Percentiles rank a stretch among this genome's conserved stretches.
These are phyloP conservation scores for Trametes cubensis DNA, from an alignment of 768 basidiomycete genomes.

Conservation along the genomic window DNA sequence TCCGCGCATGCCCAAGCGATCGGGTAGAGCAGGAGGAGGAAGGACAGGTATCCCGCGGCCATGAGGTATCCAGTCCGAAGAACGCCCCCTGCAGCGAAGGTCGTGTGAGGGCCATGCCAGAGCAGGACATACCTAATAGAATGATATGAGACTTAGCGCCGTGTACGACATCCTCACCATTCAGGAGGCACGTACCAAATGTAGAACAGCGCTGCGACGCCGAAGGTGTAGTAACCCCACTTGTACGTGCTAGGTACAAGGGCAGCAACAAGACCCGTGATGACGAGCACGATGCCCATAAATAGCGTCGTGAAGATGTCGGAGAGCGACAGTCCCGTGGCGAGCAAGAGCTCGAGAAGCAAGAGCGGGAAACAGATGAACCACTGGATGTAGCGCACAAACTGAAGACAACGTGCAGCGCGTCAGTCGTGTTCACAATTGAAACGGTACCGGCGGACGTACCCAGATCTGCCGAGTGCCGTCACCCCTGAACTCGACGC, in stretches of 20 bases:
- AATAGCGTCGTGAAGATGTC: constrained; percentile 49
- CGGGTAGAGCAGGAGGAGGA: constrained; percentile 61
- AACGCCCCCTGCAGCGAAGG: constrained; percentile 30
- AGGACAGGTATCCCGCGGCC: constrained; percentile 49
- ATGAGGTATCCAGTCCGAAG: constrained; percentile 35
- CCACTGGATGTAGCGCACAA: constrained; percentile 55
- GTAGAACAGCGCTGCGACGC: constrained; percentile 47
- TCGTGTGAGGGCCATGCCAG: constrained; percentile 30
- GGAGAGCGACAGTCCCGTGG: constrained; percentile 48
- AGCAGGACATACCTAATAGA: constrained; percentile 36
- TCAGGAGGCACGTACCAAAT: constrained; percentile 29
- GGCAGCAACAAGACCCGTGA: constrained; percentile 49
- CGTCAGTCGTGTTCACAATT: background rate
- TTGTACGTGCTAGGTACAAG: constrained; percentile 54
- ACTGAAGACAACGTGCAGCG: constrained; percentile 32
- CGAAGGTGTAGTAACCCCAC: constrained; percentile 53
- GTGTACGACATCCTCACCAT: background rate
- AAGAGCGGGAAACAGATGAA: constrained; percentile 55
- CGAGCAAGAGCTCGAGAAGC: constrained; percentile 48
- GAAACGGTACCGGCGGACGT: constrained; percentile 16
- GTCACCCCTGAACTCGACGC: constrained; percentile 45
- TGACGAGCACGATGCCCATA: constrained; percentile 49
- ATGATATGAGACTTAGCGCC: background rate
- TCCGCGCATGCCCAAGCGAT: constrained; percentile 60
- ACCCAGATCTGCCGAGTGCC: constrained; percentile 50